Evolutionary conservation across 225 moss, liverwort and hornwort genomes (phyloP).

Genomic region (Polytrichum formosum): DNA sequence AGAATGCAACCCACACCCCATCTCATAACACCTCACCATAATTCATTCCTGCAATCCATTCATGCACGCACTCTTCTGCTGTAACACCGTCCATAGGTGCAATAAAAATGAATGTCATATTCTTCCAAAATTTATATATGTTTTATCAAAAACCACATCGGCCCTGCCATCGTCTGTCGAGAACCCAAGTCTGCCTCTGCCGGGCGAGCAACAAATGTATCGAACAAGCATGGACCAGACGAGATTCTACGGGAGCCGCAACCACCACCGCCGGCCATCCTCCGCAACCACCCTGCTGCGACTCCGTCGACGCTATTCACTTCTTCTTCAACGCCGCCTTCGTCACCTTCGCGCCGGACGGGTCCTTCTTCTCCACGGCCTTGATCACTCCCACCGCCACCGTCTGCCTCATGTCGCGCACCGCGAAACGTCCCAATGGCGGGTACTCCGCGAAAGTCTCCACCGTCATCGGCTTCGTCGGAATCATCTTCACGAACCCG

Average conservation of each 20-base stretch:
- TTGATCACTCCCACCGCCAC: conserved; percentile 33
- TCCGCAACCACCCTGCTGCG: not conserved
- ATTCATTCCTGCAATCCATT: no score
- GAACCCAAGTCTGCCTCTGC: conserved; percentile 30
- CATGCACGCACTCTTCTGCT: no score
- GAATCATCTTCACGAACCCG: conserved; percentile 36
- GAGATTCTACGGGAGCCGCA: not conserved
- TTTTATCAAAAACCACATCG: no score
- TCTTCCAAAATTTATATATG: no score
- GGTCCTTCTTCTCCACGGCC: conserved; percentile 40
- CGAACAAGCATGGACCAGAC: not conserved
- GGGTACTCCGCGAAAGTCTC: conserved; percentile 36
- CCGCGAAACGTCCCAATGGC: conserved; percentile 22
- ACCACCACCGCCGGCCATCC: not conserved
- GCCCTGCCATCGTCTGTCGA: conserved; percentile 29
- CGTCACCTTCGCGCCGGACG: conserved; percentile 40
- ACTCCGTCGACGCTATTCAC: conserved; percentile 15
- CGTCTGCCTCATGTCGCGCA: conserved; percentile 32
- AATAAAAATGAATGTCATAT: no score
- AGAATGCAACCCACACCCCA: no score
- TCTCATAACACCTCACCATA: no score
- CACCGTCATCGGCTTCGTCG: conserved; percentile 43
- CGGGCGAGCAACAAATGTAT: conserved; percentile 15
- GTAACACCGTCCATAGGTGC: no score
- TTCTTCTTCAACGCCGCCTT: conserved; percentile 47